Percentiles rank a stretch among this genome's conserved stretches.
Conservation (phyloP, 805 yeast species). For the Saccharomycopsis fermentans region DNA sequence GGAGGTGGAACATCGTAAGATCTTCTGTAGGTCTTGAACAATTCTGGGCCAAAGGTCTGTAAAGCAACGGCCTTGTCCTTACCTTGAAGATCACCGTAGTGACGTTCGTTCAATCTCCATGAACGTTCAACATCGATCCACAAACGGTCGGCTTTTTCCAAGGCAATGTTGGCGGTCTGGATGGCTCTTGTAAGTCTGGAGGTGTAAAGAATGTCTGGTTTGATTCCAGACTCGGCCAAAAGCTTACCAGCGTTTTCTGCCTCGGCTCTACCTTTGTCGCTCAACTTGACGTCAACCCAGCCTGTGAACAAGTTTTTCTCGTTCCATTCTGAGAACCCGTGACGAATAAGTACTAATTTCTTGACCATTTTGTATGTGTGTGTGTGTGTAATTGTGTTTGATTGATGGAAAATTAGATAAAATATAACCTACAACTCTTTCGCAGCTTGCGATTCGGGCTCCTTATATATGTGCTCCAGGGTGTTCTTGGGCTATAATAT, state of each 20-base stretch:
- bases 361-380: slow-evolving; percentile 16
- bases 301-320: slow-evolving; percentile 97
- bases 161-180: slow-evolving; percentile 93
- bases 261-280: slow-evolving; percentile 78
- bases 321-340: slow-evolving; percentile 99
- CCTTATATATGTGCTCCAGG: no score
- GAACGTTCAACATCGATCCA: slow-evolving; percentile 89
- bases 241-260: slow-evolving; percentile 91
- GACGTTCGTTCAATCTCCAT: slow-evolving; percentile 98
- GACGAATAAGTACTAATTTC: slow-evolving; percentile 88
- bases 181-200: slow-evolving; percentile 90
- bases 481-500: no score
- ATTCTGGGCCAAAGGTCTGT: slow-evolving; percentile 78
- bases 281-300: slow-evolving; percentile 91
- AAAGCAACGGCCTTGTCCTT: slow-evolving; percentile 93
- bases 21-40: slow-evolving; percentile 96
- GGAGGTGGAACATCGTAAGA: slow-evolving; percentile 97
- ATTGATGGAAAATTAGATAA: no score
- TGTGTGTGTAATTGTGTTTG: no score
- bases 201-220: slow-evolving; percentile 84
- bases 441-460: no score
- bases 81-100: slow-evolving; percentile 97
- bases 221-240: slow-evolving; percentile 73
- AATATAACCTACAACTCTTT: no score
- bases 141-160: slow-evolving; percentile 78